A percentile compares a stretch with the other conserved stretches of the same genome.
Evolutionary conservation across 768 basidiomycete species (phyloP).

Genomic region (Lactarius psammicola): DNA sequence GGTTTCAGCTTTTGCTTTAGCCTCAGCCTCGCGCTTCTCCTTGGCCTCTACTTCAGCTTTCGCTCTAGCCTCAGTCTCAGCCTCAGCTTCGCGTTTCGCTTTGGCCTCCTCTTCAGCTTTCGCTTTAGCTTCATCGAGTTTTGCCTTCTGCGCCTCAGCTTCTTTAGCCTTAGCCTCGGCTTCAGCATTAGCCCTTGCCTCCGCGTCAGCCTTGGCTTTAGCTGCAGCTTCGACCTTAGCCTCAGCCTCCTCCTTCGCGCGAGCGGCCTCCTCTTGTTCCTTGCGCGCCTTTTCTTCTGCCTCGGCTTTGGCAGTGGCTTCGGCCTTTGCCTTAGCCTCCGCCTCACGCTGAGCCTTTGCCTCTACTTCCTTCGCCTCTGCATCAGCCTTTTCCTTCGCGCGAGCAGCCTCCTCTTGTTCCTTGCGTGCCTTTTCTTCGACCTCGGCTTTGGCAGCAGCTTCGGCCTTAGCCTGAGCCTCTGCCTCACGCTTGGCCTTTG

Average conservation of each 20-base stretch:
- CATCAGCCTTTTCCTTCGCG: not conserved
- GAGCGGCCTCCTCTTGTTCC: not conserved
- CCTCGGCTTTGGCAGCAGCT: not conserved
- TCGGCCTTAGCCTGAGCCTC: not conserved
- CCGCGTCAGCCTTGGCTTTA: slow-evolving; percentile 4
- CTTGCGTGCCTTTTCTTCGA: not conserved
- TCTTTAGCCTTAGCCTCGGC: not conserved
- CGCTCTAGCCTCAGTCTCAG: not conserved
- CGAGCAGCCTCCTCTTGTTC: not conserved
- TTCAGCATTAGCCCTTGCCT: not conserved
- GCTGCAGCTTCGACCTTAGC: not conserved
- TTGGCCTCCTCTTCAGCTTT: not conserved
- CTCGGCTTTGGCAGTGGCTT: not conserved
- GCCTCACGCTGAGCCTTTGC: no score
- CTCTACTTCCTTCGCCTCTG: not conserved
- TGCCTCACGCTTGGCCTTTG: no score
- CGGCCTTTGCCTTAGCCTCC: not conserved
- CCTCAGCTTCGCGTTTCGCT: slow-evolving; percentile 3
- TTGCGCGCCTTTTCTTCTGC: not conserved
- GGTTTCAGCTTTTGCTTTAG: not conserved
- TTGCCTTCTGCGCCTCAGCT: not conserved
- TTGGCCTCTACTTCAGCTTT: not conserved
- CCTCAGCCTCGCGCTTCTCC: not conserved
- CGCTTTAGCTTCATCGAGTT: not conserved
- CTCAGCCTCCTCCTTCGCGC: not conserved